Percentiles rank a stretch among this genome's conserved stretches.
These are phyloP conservation scores for Leccinum incarnatum DNA, from an alignment of 768 basidiomycete genomes.

Conservation along the genomic window DNA sequence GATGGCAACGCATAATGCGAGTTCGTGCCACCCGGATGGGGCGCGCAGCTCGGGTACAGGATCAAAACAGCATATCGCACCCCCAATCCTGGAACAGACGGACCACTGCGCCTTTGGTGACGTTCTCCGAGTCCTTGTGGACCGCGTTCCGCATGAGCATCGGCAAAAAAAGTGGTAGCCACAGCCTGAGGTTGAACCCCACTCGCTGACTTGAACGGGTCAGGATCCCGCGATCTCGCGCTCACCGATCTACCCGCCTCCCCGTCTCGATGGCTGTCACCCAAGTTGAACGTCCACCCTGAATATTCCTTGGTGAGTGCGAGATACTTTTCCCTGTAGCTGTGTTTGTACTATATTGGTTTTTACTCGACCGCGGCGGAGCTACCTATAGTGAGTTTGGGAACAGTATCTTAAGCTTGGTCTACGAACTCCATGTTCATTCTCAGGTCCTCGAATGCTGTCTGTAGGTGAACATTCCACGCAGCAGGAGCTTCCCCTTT, in stretches of 20 bases:
- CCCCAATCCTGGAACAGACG: background rate
- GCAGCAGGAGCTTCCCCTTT: background rate
- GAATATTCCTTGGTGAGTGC: background rate
- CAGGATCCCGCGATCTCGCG: too few species aligned
- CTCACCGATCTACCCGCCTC: background rate
- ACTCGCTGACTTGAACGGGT: constrained; percentile 2
- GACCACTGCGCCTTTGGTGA: background rate
- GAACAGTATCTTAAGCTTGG: background rate
- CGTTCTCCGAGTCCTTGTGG: background rate
- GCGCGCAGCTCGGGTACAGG: background rate
- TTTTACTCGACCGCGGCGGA: background rate
- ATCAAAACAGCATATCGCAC: background rate
- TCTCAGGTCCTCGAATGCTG: background rate
- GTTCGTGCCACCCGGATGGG: background rate
- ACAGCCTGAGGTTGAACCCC: background rate
- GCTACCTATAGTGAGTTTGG: background rate
- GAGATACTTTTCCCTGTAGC: background rate
- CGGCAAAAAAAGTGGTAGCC: background rate
- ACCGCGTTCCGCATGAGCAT: background rate
- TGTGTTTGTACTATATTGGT: background rate
- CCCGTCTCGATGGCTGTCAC: background rate
- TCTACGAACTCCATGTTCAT: background rate
- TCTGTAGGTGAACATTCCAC: background rate
- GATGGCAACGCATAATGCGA: background rate
- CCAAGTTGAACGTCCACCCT: background rate